Conservation (phyloP, 2,329 filamentous ascomycete genomes). For the Escovopsis sp. region DNA sequence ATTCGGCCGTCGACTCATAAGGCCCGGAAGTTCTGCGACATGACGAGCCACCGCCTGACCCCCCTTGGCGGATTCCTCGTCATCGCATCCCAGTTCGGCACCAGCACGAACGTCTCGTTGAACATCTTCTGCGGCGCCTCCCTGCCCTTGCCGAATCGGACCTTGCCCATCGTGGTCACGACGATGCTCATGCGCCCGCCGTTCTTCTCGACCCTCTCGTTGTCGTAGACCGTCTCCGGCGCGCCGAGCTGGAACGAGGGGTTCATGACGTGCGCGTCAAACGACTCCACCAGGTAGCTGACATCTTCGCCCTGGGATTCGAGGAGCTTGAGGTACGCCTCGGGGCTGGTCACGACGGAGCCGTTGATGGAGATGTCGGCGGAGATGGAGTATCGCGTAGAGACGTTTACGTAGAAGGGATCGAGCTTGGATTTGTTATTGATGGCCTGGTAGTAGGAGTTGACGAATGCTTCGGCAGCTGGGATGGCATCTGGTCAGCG, state of each 20-base stretch:
- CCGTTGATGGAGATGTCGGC: constrained; percentile 73
- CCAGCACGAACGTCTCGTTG: constrained; percentile 66
- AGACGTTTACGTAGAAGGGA: constrained; percentile 55
- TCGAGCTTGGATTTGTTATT: constrained; percentile 46
- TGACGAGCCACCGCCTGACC: constrained; percentile 47
- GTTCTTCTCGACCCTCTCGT: constrained; percentile 30
- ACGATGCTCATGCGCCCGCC: constrained; percentile 52
- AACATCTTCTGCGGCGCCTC: constrained; percentile 55
- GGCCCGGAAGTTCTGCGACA: constrained; percentile 57
- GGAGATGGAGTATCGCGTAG: constrained; percentile 35
- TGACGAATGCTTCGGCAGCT: constrained; percentile 60
- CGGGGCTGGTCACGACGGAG: constrained; percentile 44
- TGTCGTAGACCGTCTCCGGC: constrained; percentile 28
- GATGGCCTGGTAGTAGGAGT: constrained; percentile 62
- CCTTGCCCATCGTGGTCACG: constrained; percentile 58
- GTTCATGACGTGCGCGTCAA: constrained; percentile 69
- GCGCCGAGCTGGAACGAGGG: constrained; percentile 44
- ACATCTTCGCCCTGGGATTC: constrained; percentile 43
- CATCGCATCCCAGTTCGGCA: constrained; percentile 55
- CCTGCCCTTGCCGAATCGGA: constrained; percentile 51
- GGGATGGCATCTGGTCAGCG: not conserved
- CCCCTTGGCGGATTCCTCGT: constrained; percentile 37
- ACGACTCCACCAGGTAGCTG: constrained; percentile 58
- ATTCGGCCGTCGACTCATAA: constrained; percentile 17
- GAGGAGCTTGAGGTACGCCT: constrained; percentile 54